Base-by-base conservation (phyloP, 2,329 filamentous ascomycete genomes). In the Monosporascus cannonballus region DNA sequence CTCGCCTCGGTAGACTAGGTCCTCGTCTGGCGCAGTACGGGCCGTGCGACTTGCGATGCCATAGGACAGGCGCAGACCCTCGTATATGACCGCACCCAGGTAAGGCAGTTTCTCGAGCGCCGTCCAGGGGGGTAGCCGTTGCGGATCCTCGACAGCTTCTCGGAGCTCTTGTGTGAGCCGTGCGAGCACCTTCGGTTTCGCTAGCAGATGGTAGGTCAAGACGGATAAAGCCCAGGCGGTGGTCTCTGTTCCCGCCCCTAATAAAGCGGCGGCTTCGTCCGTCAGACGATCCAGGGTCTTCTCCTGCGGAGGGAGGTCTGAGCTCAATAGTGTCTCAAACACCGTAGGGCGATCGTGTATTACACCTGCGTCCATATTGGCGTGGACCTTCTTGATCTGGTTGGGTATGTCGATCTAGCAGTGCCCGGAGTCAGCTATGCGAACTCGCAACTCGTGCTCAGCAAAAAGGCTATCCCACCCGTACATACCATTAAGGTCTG, bases 81-180 rank as follows among this genome's bases (percentile, higher is more conserved):
- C 72, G 22, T 69, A 64, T 11, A 74, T 61, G 3, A 73, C 66
- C 3, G 68, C 70, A 36, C 64, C 59, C 0, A 74, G 58, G 47
- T 73, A 74, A 0, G 71, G 68, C 0, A 68, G 61, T 45, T 63
- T 60, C 53, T 73, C 71, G 1, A 74, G 64, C 1, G 56, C 54
- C 0, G 57, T 64, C 67, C 64, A 69, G 1, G 56, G 52, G 3
- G 65, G 61, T 2, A 67, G 56, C 2, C 59, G 52, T 20, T 44
- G 51, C 1, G 64, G 63, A 27, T 71, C 62, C 4, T 64, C 49
- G 1, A 66, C 59, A 11, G 56, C 60, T 5, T 54, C 51, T 0
- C 57, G 44, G 1, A 73, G 58, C 49, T 72, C 70, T 6, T 58
- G 46, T 38, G 58, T 64, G 17, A 72, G 56, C 17, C 54, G 63